Evolutionary conservation across 768 basidiomycete species (phyloP), one percentile per base, ranked within the genome.

Genomic region (Lactarius tabidus): DNA sequence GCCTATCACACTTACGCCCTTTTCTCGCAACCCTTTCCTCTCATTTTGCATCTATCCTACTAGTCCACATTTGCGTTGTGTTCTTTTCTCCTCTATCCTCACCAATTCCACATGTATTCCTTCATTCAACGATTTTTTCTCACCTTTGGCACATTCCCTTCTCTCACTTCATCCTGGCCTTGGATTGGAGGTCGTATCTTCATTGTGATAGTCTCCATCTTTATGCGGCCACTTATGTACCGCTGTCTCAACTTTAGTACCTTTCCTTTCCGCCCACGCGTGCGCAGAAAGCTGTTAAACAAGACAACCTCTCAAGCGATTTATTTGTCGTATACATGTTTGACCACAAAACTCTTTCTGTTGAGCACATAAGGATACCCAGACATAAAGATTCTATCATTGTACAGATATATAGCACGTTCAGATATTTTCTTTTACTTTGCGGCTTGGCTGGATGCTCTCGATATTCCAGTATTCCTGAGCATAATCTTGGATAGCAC

Each of bases 401-500:
- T 41, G 55, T 69, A 63, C 54, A 56, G 29, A 52, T 60, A 51
- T 29, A 12, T 63, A 26, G 15, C 48, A 28, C 48, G 23, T 63
- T 39, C 8, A 7, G 41, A 41, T 54, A 35, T 52, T 6, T 60
- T 45, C 17, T 35, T 68, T 68, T 26, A 60, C n/a, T 68, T 64
- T 26, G 57, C n/a, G 68, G 4, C 33, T 33, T 33, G 33, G 20
- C 60, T 62, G 68, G 63, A 60, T 71, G 62, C 81, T 78, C 71
- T 91, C 89, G 45, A 90, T 79, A 73, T 89, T 91, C 89, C 89
- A 91, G 75, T 87, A 90, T 71, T 87, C 85, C 76, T 96, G 93
- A 1, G 93, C 94, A 71, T 96, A 96, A 74, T 94, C 90, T 70
- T 86, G 85, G 72, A 97, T 95, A 4, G 93, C 91, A 59, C 95